Percentiles rank a stretch among this genome's conserved stretches.
These are phyloP conservation scores for Cyclotella kingstonii DNA, from an alignment of 108 stramenopile genomes.

Conservation along the genomic window DNA sequence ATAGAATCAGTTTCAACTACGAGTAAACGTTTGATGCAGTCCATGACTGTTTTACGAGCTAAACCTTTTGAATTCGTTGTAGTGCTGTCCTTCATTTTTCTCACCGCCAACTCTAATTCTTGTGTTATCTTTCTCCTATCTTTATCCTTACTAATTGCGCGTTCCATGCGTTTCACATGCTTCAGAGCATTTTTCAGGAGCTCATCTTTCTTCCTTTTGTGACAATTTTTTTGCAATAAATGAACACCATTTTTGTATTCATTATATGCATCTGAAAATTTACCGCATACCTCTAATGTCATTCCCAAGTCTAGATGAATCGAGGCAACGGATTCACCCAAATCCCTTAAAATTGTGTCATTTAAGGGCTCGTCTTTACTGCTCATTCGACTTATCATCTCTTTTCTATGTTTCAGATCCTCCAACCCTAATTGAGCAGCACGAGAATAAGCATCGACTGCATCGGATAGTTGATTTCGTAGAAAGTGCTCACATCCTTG, in stretches of 20 bases:
- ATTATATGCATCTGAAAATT: slow-evolving; percentile 15
- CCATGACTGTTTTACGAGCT: slow-evolving; percentile 21
- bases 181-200: slow-evolving; percentile 5
- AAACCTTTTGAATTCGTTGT: slow-evolving; percentile 8
- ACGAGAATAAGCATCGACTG: slow-evolving; percentile 35
- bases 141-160: slow-evolving; percentile 10
- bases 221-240: slow-evolving; percentile 20
- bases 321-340: slow-evolving; percentile 15
- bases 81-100: slow-evolving; percentile 3
- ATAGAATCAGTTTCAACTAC: slow-evolving; percentile 35
- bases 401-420: slow-evolving; percentile 25
- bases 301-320: slow-evolving; percentile 28
- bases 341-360: slow-evolving; percentile 3
- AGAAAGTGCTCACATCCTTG: slow-evolving; percentile 12
- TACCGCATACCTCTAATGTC: slow-evolving; percentile 28
- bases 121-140: slow-evolving; percentile 2
- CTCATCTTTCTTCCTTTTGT: slow-evolving; percentile 7
- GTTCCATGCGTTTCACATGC: slow-evolving; percentile 24
- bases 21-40: slow-evolving; percentile 13
- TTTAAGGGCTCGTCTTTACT: background rate
- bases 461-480: slow-evolving; percentile 29
- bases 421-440: slow-evolving; percentile 28
- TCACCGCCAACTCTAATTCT: slow-evolving; percentile 15
- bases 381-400: slow-evolving; percentile 12
- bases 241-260: slow-evolving; percentile 29